These are phyloP conservation scores for Epichloe baconii DNA, from an alignment of 2,329 filamentous ascomycete genomes.

Conservation along the genomic window DNA sequence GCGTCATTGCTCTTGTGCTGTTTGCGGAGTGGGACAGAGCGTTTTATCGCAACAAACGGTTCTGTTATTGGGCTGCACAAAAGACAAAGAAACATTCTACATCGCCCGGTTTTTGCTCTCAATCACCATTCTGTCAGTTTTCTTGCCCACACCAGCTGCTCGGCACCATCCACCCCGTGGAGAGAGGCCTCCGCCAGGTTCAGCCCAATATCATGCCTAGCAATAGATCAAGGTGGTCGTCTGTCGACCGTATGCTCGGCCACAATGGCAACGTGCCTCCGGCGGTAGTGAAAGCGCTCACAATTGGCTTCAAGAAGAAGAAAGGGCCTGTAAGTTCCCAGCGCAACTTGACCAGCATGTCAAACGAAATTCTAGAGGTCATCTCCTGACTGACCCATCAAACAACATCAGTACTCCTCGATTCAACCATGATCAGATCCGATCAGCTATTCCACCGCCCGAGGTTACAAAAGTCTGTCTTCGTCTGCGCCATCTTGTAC, in stretches of 20 bases:
- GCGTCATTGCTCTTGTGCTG: not conserved
- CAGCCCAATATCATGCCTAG: slow-evolving; percentile 7
- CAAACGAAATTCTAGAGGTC: not conserved
- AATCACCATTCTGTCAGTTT: too few species aligned
- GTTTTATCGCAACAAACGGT: not conserved
- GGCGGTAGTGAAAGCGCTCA: slow-evolving; percentile 12
- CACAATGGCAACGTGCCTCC: slow-evolving; percentile 9
- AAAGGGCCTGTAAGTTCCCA: slow-evolving; percentile 29
- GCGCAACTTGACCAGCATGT: not conserved
- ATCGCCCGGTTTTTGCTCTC: too few species aligned
- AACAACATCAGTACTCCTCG: slow-evolving; percentile 44
- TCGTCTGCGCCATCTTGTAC: slow-evolving; percentile 79
- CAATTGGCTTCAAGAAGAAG: slow-evolving; percentile 29
- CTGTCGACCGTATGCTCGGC: slow-evolving; percentile 19
- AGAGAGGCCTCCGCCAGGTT: not conserved
- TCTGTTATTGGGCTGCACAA: too few species aligned
- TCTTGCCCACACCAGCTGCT: not conserved
- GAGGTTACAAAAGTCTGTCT: slow-evolving; percentile 85
- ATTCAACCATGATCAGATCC: slow-evolving; percentile 41
- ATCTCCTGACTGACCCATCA: not conserved
- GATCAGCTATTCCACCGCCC: slow-evolving; percentile 57
- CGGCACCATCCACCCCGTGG: too few species aligned
- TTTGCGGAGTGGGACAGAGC: not conserved
- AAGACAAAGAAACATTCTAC: too few species aligned
- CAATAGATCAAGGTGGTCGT: slow-evolving; percentile 16